phyloP scores from a whole-genome alignment of 768 basidiomycete species.

The Agrocybe praecox region DNA sequence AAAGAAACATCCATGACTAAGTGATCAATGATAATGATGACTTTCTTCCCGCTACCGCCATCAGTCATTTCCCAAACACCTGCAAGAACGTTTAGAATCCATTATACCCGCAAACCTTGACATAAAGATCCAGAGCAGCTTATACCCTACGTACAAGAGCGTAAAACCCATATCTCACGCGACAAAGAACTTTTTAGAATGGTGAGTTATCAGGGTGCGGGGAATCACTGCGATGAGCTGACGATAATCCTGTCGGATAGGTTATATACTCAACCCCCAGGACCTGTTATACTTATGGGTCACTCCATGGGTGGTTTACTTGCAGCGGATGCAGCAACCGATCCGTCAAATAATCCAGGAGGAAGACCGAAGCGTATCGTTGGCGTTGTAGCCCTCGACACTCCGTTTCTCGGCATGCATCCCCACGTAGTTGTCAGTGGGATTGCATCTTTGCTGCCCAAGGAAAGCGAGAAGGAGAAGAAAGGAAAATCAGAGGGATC shows the following conservation, averaged over 20 bases:
- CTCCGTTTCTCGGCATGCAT: conserved; percentile 63
- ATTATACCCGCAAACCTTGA: conserved; percentile 35
- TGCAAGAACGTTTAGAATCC: conserved; percentile 44
- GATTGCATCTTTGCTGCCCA: conserved; percentile 52
- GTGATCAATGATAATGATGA: not conserved
- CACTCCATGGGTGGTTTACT: conserved; percentile 70
- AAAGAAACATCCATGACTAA: not conserved
- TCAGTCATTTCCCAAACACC: conserved; percentile 58
- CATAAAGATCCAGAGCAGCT: conserved; percentile 43
- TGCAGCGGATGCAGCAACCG: conserved; percentile 56
- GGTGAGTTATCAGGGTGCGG: conserved; percentile 33
- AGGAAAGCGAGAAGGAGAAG: conserved; percentile 29
- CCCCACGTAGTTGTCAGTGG: conserved; percentile 62
- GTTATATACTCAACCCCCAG: conserved; percentile 56
- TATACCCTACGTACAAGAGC: conserved; percentile 66
- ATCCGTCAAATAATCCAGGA: conserved; percentile 36
- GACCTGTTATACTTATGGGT: conserved; percentile 55
- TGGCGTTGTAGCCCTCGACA: conserved; percentile 60
- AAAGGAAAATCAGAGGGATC: conserved; percentile 34
- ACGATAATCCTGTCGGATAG: conserved; percentile 26
- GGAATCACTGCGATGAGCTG: not conserved
- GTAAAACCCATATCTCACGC: conserved; percentile 53
- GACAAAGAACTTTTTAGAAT: conserved; percentile 55
- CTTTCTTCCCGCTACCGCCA: not conserved
- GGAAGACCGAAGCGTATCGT: conserved; percentile 45